Conservation (phyloP, 2,329 filamentous ascomycete species). For the Epichloe hybrida region DNA sequence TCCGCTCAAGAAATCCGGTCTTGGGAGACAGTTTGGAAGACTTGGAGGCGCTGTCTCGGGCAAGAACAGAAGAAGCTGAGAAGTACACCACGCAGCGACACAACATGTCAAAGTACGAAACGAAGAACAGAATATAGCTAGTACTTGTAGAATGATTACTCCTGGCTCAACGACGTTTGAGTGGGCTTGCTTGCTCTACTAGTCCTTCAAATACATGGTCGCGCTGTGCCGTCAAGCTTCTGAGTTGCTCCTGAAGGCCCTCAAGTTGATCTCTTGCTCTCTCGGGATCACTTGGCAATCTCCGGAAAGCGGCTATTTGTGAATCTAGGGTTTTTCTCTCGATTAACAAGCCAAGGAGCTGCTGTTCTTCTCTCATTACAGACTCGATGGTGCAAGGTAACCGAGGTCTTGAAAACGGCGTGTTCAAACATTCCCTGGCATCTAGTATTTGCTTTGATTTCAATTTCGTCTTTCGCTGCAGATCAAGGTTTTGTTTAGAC, state of each 20-base stretch:
- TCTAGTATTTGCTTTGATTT: conserved; percentile 54
- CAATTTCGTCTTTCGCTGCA: conserved; percentile 57
- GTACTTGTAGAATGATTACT: conserved; percentile 2
- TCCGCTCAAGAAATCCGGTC: conserved; percentile 44
- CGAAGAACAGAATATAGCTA: background rate
- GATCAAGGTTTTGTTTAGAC: conserved; percentile 58
- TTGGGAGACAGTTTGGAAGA: conserved; percentile 56
- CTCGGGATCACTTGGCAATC: conserved; percentile 57
- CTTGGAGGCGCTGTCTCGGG: conserved; percentile 58
- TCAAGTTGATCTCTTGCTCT: conserved; percentile 60
- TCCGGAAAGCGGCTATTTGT: conserved; percentile 52
- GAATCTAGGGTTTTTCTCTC: conserved; percentile 46
- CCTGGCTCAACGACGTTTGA: conserved; percentile 21
- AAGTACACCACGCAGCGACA: background rate
- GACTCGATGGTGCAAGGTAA: conserved; percentile 40
- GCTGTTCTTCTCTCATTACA: conserved; percentile 43
- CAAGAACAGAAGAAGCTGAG: conserved; percentile 38
- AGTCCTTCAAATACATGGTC: conserved; percentile 65
- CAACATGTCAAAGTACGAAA: background rate
- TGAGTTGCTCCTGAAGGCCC: conserved; percentile 49
- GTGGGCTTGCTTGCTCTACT: conserved; percentile 47
- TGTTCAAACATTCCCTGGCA: conserved; percentile 35
- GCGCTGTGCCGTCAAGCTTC: conserved; percentile 44
- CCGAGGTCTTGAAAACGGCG: conserved; percentile 20
- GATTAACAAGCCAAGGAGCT: conserved; percentile 42